Evolutionary conservation across 106 monocot genomes (phyloP).

Genomic region (Gastrodia elata): DNA sequence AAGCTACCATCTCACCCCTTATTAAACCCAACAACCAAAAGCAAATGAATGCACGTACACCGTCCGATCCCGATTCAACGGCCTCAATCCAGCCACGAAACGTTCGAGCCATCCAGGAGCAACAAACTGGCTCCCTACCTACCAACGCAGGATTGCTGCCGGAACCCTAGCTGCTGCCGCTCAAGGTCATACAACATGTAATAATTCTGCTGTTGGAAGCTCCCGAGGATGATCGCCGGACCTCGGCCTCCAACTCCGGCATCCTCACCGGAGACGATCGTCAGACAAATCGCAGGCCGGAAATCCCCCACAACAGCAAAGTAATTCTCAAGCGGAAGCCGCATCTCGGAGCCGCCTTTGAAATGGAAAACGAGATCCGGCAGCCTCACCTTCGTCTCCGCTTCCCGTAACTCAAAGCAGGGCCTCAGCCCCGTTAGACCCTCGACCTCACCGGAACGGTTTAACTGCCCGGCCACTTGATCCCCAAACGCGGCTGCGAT

Average conservation of each 20-base stretch:
- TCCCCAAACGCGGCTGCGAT: constrained; percentile 28
- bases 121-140: neutral
- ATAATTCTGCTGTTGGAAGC: constrained; percentile 93
- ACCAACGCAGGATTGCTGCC: constrained; percentile 33
- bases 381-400: constrained; percentile 14
- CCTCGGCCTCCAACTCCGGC: constrained; percentile 14
- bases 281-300: constrained; percentile 39
- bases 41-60: neutral
- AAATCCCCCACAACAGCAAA: constrained; percentile 34
- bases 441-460: constrained; percentile 40
- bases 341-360: constrained; percentile 60
- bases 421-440: constrained; percentile 45
- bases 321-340: constrained; percentile 68
- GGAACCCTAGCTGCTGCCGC: constrained; percentile 52
- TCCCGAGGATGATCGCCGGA: constrained; percentile 67
- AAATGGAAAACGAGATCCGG: constrained; percentile 58
- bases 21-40: too few relatives aligned
- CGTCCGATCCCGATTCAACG: constrained; percentile 2
- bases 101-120: neutral
- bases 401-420: constrained; percentile 41
- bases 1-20: too few relatives aligned
- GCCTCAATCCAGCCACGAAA: neutral
- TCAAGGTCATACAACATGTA: constrained; percentile 60
- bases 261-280: constrained; percentile 28
- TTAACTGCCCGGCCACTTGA: constrained; percentile 27